Evolutionary conservation across 2,329 filamentous ascomycete species (phyloP), one percentile per base, ranked within the genome.

Genomic region (Aspergillus sp.): DNA sequence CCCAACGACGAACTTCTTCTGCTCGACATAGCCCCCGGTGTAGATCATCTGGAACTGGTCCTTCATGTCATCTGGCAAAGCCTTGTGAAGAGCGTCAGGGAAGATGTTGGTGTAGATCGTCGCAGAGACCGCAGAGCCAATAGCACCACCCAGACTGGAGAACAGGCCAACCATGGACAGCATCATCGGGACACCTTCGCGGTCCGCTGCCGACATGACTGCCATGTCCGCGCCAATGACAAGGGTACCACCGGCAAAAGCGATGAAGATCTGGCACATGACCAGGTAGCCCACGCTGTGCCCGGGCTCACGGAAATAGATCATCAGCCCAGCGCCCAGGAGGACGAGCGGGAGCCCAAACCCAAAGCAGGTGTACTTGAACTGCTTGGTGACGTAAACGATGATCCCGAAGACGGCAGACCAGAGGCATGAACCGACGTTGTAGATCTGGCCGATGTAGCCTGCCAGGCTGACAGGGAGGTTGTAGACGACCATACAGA

Each of bases 101-200:
- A 83, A 79, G 1, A 76, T 73, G 49, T 75, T 73, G 2, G 74
- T 78, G 76, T 80, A 85, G 52, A 85, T 81, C 19, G 57, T 52
- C 3, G 58, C 55, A 1, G 54, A 49, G 26, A 65, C 61, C 2
- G 62, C 60, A 19, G 51, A 49, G 1, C 67, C 67, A 9, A 68
- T 61, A 4, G 66, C 60, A 5, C 62, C 60, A 1, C 67, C 67
- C 2, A 70, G 47, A 28, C 57, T 68, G 19, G 56, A 54, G 47
- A 60, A 66, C 8, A 70, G 51, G 5, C 62, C 60, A 27, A 70
- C 46, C 9, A 70, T 44, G 5, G 67, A 61, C 10, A 70, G 57
- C 55, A 68, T 60, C 60, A 69, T 65, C 12, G 78, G 76, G 3
- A 80, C 68, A 38, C 79, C 71, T 44, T 76, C 70, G 42, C 80